Conservation (phyloP, 2,329 filamentous ascomycete genomes). For the Ophiostoma ips region DNA sequence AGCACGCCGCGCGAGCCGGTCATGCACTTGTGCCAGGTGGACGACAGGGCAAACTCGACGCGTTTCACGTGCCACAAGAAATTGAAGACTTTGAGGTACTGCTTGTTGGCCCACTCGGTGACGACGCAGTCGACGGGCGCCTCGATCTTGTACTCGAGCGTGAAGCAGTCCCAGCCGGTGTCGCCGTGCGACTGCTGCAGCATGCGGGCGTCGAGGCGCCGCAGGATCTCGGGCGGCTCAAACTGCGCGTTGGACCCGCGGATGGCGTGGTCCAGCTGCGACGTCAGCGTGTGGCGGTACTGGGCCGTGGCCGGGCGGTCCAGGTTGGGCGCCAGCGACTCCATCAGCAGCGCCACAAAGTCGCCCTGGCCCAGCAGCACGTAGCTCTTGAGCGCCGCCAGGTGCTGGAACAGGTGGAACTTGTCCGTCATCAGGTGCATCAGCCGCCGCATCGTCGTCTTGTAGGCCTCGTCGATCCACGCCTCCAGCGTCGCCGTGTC, state of each 20-base stretch:
- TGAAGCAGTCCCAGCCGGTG: conserved; percentile 98
- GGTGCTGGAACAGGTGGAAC: conserved; percentile 86
- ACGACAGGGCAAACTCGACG: conserved; percentile 83
- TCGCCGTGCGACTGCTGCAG: conserved; percentile 90
- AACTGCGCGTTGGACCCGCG: conserved; percentile 94
- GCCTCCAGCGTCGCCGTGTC: conserved; percentile 83
- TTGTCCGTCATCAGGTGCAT: conserved; percentile 90
- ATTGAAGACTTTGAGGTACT: conserved; percentile 98
- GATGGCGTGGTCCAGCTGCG: conserved; percentile 95
- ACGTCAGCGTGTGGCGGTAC: conserved; percentile 90
- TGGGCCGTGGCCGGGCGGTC: conserved; percentile 93
- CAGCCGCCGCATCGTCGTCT: conserved; percentile 90
- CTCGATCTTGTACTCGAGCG: conserved; percentile 95
- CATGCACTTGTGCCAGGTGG: conserved; percentile 91
- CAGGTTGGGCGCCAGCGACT: conserved; percentile 81
- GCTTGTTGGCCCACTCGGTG: conserved; percentile 85
- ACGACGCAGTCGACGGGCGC: conserved; percentile 94
- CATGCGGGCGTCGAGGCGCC: conserved; percentile 93
- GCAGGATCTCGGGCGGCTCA: conserved; percentile 80
- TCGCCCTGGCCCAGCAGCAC: conserved; percentile 90
- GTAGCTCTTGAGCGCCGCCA: conserved; percentile 86
- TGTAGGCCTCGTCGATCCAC: conserved; percentile 95
- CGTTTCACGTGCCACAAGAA: conserved; percentile 97
- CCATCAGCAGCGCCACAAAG: conserved; percentile 94
- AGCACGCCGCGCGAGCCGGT: conserved; percentile 88